phyloP scores from a whole-genome alignment of 148 eudicot genomes.

The Limonium bicolor region DNA sequence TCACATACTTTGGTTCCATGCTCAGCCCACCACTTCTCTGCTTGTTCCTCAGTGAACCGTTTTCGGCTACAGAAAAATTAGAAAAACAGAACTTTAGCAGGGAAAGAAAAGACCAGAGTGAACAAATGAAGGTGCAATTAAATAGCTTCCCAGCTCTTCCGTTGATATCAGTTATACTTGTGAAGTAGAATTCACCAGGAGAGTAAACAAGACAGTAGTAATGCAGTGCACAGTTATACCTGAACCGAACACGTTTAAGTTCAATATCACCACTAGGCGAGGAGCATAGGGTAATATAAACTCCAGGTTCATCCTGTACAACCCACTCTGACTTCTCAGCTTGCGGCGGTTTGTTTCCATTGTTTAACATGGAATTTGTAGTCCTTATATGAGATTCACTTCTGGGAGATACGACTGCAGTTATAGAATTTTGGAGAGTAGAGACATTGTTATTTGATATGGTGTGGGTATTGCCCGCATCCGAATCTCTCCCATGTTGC shows the following conservation, averaged over 20 bases:
- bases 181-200: not conserved
- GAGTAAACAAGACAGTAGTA: not conserved
- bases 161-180: too few relatives aligned
- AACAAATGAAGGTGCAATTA: not conserved
- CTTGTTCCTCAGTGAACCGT: slow-evolving; percentile 71
- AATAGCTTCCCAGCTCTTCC: too few relatives aligned
- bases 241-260: slow-evolving; percentile 91
- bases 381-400: slow-evolving; percentile 27
- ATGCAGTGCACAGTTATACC: slow-evolving; percentile 26
- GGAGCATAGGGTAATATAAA: slow-evolving; percentile 66
- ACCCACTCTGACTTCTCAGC: slow-evolving; percentile 49
- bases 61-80: slow-evolving; percentile 49
- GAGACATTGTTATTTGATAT: too few relatives aligned
- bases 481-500: slow-evolving; percentile 19
- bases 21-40: slow-evolving; percentile 96
- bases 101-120: not conserved
- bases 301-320: slow-evolving; percentile 82
- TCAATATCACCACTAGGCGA: slow-evolving; percentile 64
- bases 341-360: slow-evolving; percentile 34
- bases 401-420: slow-evolving; percentile 24
- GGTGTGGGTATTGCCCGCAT: slow-evolving; percentile 21
- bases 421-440: slow-evolving; percentile 19
- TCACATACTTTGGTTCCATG: slow-evolving; percentile 46
- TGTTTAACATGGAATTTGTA: slow-evolving; percentile 17
- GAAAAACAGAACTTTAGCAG: not conserved